Base-by-base conservation (phyloP, 2,329 filamentous ascomycete species). In the Berkeleyomyces basicola region DNA sequence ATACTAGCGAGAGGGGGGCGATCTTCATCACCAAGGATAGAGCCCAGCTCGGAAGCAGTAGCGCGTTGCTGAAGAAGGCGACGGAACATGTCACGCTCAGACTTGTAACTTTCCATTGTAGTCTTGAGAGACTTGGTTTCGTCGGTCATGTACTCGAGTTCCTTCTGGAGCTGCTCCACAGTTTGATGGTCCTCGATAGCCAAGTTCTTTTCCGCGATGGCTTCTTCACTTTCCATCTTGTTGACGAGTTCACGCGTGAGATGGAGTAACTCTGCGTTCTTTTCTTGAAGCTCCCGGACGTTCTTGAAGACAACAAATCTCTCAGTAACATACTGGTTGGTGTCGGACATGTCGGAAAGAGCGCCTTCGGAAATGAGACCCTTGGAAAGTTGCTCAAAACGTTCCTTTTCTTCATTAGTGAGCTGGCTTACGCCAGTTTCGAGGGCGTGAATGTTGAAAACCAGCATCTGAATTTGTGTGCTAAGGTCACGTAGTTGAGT, bases 21-120 rank as follows among this genome's bases (percentile, higher is more conserved):
- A 40, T 87, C 74, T 16, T 87, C 88, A 68, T 85, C 83, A 1
- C 86, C 88, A 70, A 95, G 85, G 59, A 84, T 78, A 1, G 85
- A 85, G 14, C 81, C 79, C 49, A 86, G 77, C 65, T 90, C 86
- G 10, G 76, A 78, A 71, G 81, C 70, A 70, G 80, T 69, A 70
- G 78, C 71, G 74, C 84, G 73, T 66, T 93, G 88, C 67, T 92
- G 88, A 39, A 96, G 81, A 77, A 97, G 91, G 61, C 91, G 90
- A 31, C 92, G 85, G 84, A 96, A 97, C 83, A 96, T 96, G 71
- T 99, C 92, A 66, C 93, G 86, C 75, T 99, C 93, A 69, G 90
- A 89, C 71, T 93, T 90, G 72, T 95, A 96, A 72, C 89, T 95
- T 76, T 96, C 89, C 66, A 90, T 88, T 63, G 91, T 88, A 39